These are phyloP conservation scores for Fusarium setosum DNA, from an alignment of 2,329 filamentous ascomycete species.

Conservation along the genomic window DNA sequence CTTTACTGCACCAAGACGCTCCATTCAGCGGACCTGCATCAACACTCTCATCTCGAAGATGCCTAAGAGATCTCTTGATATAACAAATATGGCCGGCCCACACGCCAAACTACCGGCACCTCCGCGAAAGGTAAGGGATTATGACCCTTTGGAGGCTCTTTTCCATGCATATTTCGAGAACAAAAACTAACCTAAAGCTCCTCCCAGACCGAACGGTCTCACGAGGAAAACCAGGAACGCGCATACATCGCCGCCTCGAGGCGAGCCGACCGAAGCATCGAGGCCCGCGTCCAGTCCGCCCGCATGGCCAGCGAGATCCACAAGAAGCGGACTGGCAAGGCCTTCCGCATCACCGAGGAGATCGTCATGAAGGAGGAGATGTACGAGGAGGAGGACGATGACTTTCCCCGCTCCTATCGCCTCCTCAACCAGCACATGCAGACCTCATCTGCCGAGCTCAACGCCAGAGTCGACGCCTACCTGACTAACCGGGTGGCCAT, in stretches of 20 bases:
- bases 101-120: slow-evolving; percentile 46
- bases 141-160: not conserved
- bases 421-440: slow-evolving; percentile 72
- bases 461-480: slow-evolving; percentile 66
- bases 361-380: slow-evolving; percentile 93
- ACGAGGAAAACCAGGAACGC: slow-evolving; percentile 86
- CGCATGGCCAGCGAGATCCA: slow-evolving; percentile 90
- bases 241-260: slow-evolving; percentile 94
- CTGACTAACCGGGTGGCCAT: slow-evolving; percentile 56
- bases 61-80: slow-evolving; percentile 53
- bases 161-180: not conserved
- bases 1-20: not conserved
- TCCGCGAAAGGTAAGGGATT: slow-evolving; percentile 43
- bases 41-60: slow-evolving; percentile 36
- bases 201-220: slow-evolving; percentile 77
- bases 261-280: slow-evolving; percentile 85
- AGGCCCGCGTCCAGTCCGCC: slow-evolving; percentile 89
- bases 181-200: slow-evolving; percentile 3
- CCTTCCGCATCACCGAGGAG: slow-evolving; percentile 83
- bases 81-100: slow-evolving; percentile 36
- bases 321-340: slow-evolving; percentile 86
- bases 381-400: slow-evolving; percentile 95
- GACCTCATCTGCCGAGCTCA: slow-evolving; percentile 70
- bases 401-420: slow-evolving; percentile 74
- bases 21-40: not conserved